Percentiles rank a stretch among this genome's conserved stretches.
These are phyloP conservation scores for Malassezia slooffiae DNA, from an alignment of 1,284 basidiomycete species.

Conservation along the genomic window DNA sequence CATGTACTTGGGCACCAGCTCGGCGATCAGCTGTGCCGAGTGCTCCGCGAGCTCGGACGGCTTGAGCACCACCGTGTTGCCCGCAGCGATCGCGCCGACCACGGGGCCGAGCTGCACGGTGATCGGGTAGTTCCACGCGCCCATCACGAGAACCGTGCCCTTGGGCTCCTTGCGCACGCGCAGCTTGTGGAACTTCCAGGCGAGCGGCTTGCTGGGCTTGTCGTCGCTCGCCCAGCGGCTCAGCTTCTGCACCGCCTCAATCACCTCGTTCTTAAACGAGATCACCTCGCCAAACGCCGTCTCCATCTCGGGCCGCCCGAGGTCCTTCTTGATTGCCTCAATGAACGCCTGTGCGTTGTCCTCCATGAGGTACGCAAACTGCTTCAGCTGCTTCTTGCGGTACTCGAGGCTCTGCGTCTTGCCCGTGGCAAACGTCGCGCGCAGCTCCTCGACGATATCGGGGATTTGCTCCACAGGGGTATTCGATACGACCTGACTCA, in stretches of 20 bases:
- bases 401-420: conserved; percentile 54
- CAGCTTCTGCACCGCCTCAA: conserved; percentile 58
- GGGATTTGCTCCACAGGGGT: conserved; percentile 9
- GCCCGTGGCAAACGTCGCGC: conserved; percentile 52
- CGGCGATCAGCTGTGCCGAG: conserved; percentile 58
- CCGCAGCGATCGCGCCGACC: conserved; percentile 48
- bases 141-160: conserved; percentile 49
- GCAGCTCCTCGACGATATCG: conserved; percentile 49
- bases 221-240: conserved; percentile 48
- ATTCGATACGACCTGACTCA: not conserved
- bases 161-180: conserved; percentile 47
- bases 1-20: conserved; percentile 68
- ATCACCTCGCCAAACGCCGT: conserved; percentile 44
- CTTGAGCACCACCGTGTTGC: conserved; percentile 49
- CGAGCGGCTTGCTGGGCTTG: conserved; percentile 33
- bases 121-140: conserved; percentile 47
- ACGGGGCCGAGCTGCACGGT: conserved; percentile 45
- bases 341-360: conserved; percentile 54
- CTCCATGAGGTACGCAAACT: conserved; percentile 56
- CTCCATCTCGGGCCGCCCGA: conserved; percentile 51
- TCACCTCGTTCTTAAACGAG: conserved; percentile 52
- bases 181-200: conserved; percentile 43
- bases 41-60: conserved; percentile 68
- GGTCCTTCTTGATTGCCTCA: conserved; percentile 53
- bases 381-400: conserved; percentile 57